These are phyloP conservation scores for Castanea crenata DNA, from an alignment of 306 rosid genomes.

Conservation along the genomic window DNA sequence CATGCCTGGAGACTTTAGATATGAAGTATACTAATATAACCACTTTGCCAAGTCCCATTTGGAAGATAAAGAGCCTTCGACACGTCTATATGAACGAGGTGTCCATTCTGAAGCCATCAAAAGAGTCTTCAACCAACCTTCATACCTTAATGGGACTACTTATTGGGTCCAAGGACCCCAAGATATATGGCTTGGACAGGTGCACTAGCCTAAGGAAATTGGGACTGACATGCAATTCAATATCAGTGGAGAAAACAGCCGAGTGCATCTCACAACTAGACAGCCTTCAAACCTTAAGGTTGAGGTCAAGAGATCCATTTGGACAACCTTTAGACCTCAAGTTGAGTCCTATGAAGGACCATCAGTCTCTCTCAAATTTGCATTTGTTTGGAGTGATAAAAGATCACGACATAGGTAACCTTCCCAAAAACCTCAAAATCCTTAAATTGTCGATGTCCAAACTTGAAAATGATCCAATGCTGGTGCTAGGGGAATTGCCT, in stretches of 20 bases:
- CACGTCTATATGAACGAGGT: conserved; percentile 14
- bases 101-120: background rate
- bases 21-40: conserved; percentile 10
- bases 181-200: background rate
- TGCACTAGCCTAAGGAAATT: background rate
- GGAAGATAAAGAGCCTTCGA: conserved; percentile 7
- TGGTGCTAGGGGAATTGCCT: background rate
- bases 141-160: background rate
- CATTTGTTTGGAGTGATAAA: background rate
- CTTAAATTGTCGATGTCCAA: background rate
- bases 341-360: background rate
- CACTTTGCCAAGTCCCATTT: conserved; percentile 3
- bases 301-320: background rate
- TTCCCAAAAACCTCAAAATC: background rate
- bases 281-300: background rate
- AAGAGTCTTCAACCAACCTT: background rate
- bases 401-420: background rate
- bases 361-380: background rate
- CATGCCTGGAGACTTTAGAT: conserved; percentile 9
- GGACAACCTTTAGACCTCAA: background rate
- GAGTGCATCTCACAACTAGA: background rate
- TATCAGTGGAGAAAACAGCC: background rate
- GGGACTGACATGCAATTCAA: conserved; percentile 9
- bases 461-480: conserved; percentile 1
- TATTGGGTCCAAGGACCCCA: background rate